Evolutionary conservation across 2,329 filamentous ascomycete species (phyloP), one percentile per base, ranked within the genome.

Genomic region (Pseudofabraea citricarpa): DNA sequence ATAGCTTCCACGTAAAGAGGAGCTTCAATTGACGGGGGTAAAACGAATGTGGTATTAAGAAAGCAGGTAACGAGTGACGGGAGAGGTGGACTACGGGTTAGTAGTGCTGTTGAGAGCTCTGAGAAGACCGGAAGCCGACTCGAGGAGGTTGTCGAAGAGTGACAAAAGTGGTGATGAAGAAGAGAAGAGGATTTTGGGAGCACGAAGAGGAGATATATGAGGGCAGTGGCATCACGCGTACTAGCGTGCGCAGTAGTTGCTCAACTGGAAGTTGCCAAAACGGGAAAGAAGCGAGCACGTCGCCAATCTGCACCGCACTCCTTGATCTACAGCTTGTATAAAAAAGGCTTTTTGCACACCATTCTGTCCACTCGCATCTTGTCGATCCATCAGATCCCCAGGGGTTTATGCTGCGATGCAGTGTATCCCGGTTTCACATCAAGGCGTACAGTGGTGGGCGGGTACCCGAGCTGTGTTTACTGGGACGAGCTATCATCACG

Each of bases 51-150:
- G 43, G 13, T 43, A 29, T 19, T 41, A 27, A 19, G 23, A 22
- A 47, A 51, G 49, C 43, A 32, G 19, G 16, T 40, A 50, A 49
- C 20, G 42, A 52, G 33, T 45, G 50, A 52, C 29, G 44, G 40
- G 23, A 38, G 26, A 37, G 13, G 12, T 13, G 15, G 18, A 22
- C 36, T 47, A 22, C 10, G 31, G 19, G 27, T 42, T 43, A 44
- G 41, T 47, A 42, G 36, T 37, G 36, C 22, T 37, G 32, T 27
- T 12, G 16, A 10, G n/a, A 37, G 31, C 39, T 23, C 45, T 32
- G 43, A 41, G 46, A 48, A 44, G 45, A 45, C 40, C 38, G 43
- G 36, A 49, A 42, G 41, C 51, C 46, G 32, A 46, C 36, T 44
- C 40, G 41, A 51, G 45, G 46, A 27, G 40, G 23, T 37, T 43